phyloP scores from a whole-genome alignment of 2,329 filamentous ascomycete species.

The Bipolaris cookei region DNA sequence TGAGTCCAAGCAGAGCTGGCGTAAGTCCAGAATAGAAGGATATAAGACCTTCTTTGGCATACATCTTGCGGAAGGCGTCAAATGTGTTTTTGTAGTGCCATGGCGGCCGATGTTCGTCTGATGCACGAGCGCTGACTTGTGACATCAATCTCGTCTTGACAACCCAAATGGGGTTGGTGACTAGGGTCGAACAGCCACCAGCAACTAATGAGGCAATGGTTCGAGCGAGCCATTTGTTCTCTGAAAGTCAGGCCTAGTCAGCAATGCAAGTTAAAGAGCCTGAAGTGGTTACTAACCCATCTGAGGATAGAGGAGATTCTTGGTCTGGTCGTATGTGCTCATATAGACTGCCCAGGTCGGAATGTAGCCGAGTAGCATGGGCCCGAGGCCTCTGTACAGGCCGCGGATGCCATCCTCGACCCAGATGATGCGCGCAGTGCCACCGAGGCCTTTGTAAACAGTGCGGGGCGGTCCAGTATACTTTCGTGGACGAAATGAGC shows the following conservation, averaged over 20 bases:
- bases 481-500: slow-evolving; percentile 71
- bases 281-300: slow-evolving; percentile 54
- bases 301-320: slow-evolving; percentile 71
- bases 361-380: slow-evolving; percentile 93
- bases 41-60: slow-evolving; percentile 80
- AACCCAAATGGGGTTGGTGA: slow-evolving; percentile 98
- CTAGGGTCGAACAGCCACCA: slow-evolving; percentile 89
- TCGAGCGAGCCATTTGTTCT: slow-evolving; percentile 78
- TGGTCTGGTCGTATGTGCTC: slow-evolving; percentile 91
- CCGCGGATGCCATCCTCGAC: slow-evolving; percentile 85
- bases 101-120: slow-evolving; percentile 65
- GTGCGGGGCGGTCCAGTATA: slow-evolving; percentile 56
- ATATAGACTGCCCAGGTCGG: slow-evolving; percentile 99
- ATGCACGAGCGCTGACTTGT: slow-evolving; percentile 70
- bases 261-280: not conserved
- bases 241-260: slow-evolving; percentile 42
- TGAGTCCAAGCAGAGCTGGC: slow-evolving; percentile 87
- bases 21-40: slow-evolving; percentile 97
- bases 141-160: slow-evolving; percentile 99
- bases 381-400: slow-evolving; percentile 90
- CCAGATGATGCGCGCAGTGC: slow-evolving; percentile 86
- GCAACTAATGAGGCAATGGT: slow-evolving; percentile 90
- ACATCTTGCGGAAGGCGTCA: slow-evolving; percentile 96
- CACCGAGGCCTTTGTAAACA: slow-evolving; percentile 84
- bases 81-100: slow-evolving; percentile 92